These are phyloP conservation scores for Helianthus annuus DNA, from an alignment of 129 eudicot genomes.

Conservation along the genomic window DNA sequence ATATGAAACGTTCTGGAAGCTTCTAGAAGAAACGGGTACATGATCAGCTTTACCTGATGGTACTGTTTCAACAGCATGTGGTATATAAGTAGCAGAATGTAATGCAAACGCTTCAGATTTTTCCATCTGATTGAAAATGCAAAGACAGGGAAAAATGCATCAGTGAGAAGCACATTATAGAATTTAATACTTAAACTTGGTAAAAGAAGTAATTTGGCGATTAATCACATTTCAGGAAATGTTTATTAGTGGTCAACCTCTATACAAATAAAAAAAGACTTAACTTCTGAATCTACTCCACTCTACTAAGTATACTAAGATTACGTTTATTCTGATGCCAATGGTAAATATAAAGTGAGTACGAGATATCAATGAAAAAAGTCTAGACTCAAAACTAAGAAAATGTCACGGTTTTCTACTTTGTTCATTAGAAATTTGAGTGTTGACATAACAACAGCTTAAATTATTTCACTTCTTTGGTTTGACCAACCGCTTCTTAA, in stretches of 20 bases:
- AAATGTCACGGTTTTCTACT: not conserved
- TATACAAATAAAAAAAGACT: not conserved
- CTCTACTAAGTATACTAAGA: not conserved
- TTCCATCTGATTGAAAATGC: slow-evolving; percentile 61
- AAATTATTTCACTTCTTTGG: not conserved
- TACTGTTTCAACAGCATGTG: slow-evolving; percentile 45
- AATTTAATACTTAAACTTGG: not conserved
- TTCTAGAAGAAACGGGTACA: slow-evolving; percentile 47
- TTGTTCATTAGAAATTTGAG: not conserved
- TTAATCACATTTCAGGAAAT: not conserved
- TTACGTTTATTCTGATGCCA: not conserved
- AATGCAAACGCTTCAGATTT: slow-evolving; percentile 56
- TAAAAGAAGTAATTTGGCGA: not conserved
- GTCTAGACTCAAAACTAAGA: not conserved
- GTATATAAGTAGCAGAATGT: slow-evolving; percentile 45
- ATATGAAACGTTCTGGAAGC: slow-evolving; percentile 50
- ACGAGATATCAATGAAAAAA: not conserved
- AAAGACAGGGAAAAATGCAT: slow-evolving; percentile 15
- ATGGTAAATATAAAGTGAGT: not conserved
- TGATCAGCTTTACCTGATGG: slow-evolving; percentile 54
- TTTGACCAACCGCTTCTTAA: not conserved
- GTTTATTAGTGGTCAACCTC: not conserved
- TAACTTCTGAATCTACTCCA: not conserved
- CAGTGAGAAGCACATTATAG: slow-evolving; percentile 3
- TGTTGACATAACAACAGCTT: not conserved